phyloP scores from a whole-genome alignment of 495 filamentous ascomycete genomes.

The Tuber magnatum region DNA sequence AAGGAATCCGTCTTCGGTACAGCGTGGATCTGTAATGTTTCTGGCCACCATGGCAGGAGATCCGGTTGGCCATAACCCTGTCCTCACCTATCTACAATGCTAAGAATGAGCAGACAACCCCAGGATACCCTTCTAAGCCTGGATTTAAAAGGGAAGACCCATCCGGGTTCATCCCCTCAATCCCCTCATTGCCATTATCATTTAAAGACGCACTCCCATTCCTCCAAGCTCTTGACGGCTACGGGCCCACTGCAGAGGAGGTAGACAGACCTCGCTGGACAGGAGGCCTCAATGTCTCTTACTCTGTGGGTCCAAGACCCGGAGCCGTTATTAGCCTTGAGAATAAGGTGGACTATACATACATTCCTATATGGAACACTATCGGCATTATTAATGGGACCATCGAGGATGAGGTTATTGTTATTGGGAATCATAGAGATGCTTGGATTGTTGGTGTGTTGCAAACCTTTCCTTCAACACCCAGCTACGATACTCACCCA shows the following conservation, averaged over 20 bases:
- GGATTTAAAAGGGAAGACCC: slow-evolving; percentile 69
- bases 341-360: slow-evolving; percentile 84
- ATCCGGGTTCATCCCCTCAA: slow-evolving; percentile 62
- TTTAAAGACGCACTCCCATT: slow-evolving; percentile 80
- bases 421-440: slow-evolving; percentile 94
- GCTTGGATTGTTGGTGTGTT: slow-evolving; percentile 56
- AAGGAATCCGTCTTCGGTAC: slow-evolving; percentile 78
- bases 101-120: slow-evolving; percentile 68
- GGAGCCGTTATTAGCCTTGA: slow-evolving; percentile 68
- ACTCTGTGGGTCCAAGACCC: slow-evolving; percentile 82
- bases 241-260: slow-evolving; percentile 69
- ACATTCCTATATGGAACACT: slow-evolving; percentile 86
- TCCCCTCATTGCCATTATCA: slow-evolving; percentile 88
- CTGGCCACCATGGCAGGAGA: slow-evolving; percentile 60
- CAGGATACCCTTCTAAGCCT: slow-evolving; percentile 88
- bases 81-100: not conserved
- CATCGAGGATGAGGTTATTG: slow-evolving; percentile 72
- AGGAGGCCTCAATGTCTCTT: slow-evolving; percentile 76
- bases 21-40: slow-evolving; percentile 84
- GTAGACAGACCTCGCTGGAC: slow-evolving; percentile 63
- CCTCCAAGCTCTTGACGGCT: slow-evolving; percentile 78
- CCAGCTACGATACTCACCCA: not conserved
- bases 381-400: slow-evolving; percentile 93
- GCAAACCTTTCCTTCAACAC: not conserved
- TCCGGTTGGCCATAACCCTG: slow-evolving; percentile 46